phyloP scores from a whole-genome alignment of 2,329 filamentous ascomycete genomes.

The Plenodomus biglobosus region DNA sequence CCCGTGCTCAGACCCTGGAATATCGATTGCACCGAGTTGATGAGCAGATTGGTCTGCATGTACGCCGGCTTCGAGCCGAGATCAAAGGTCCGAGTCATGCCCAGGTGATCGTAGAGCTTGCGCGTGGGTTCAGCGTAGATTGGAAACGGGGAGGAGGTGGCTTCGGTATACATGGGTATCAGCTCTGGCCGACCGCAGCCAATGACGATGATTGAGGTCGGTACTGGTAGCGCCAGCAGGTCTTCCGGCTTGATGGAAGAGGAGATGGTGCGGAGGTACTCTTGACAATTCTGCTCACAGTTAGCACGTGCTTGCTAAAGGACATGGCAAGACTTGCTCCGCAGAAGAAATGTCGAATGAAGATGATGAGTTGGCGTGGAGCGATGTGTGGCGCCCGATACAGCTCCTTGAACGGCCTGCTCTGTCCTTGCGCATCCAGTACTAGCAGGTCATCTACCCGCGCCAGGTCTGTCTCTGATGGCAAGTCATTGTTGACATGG shows the following conservation, averaged over 20 bases:
- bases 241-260: conserved; percentile 54
- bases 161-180: conserved; percentile 65
- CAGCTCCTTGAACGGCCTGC: conserved; percentile 42
- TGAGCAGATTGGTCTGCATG: conserved; percentile 55
- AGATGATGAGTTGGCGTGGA: conserved; percentile 65
- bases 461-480: conserved; percentile 33
- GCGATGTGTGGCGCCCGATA: conserved; percentile 40
- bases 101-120: conserved; percentile 66
- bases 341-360: conserved; percentile 80
- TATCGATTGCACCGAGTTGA: conserved; percentile 55
- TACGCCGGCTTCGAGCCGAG: conserved; percentile 67
- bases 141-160: conserved; percentile 69
- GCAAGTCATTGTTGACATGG: conserved; percentile 43
- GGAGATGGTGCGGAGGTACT: conserved; percentile 67
- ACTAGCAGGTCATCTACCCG: conserved; percentile 38
- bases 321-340: conserved; percentile 57
- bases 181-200: conserved; percentile 71
- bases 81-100: conserved; percentile 66
- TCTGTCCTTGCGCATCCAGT: conserved; percentile 40
- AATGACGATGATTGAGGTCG: conserved; percentile 68
- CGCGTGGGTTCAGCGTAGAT: conserved; percentile 74
- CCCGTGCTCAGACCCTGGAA: conserved; percentile 63
- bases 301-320: neutral
- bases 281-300: conserved; percentile 67
- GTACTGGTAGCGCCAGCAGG: conserved; percentile 52